phyloP scores from a whole-genome alignment of 2,329 filamentous ascomycete species.

The Akanthomyces dipterigenus region DNA sequence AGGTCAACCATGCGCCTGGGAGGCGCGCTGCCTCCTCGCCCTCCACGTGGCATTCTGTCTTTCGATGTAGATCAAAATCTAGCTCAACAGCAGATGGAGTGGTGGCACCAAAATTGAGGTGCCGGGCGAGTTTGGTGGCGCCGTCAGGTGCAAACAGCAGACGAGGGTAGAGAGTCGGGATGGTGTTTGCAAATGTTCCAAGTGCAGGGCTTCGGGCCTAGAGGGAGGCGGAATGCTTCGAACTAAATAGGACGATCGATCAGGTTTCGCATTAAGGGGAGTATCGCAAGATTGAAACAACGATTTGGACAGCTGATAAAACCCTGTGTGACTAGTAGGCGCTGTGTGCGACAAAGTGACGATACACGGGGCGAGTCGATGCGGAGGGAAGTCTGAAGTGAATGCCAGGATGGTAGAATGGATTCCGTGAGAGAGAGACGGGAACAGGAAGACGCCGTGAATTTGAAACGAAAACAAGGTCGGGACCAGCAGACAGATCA shows the following conservation, averaged over 20 bases:
- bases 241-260: background rate
- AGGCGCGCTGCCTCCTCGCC: slow-evolving; percentile 26
- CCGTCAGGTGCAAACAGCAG: background rate
- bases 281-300: background rate
- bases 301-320: background rate
- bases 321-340: background rate
- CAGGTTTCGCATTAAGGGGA: background rate
- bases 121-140: background rate
- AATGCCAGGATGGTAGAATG: background rate
- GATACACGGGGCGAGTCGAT: background rate
- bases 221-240: background rate
- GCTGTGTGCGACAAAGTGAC: slow-evolving; percentile 3
- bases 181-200: background rate
- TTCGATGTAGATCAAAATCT: background rate
- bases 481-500: background rate
- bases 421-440: background rate
- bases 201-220: background rate
- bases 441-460: background rate
- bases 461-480: background rate
- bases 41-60: slow-evolving; percentile 33
- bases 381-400: background rate
- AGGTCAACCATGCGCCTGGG: slow-evolving; percentile 44
- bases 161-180: background rate
- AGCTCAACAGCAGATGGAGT: slow-evolving; percentile 5
- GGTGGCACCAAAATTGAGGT: background rate